Evolutionary conservation across 805 yeast genomes (phyloP), one percentile per base, ranked within the genome.

Genomic region (Wickerhamiella siamensis): DNA sequence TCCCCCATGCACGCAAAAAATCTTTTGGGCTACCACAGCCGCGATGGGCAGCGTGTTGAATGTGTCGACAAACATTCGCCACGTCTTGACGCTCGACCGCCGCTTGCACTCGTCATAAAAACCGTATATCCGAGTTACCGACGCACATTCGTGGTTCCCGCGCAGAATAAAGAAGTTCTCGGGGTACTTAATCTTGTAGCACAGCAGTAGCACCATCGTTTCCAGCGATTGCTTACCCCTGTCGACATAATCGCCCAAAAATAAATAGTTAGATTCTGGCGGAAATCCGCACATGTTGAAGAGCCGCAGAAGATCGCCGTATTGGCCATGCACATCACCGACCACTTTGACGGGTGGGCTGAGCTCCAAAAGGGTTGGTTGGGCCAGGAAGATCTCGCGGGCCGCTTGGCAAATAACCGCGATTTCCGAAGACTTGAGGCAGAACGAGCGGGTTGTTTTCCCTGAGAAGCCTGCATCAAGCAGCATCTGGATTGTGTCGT

Each of bases 21-120:
- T 91, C 64, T 86, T 91, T 37, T 88, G 87, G 1, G 94, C 95
- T 29, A 91, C 95, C 27, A 84, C 77, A 2, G 96, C 96, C 2
- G 97, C 94, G 43, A 91, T 78, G 8, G 98, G 98, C 48, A 91
- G 67, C 0, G 95, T 82, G 59, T 91, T 91, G 67, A 91, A 91
- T 1, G 95, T 86, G 64, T 91, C 98, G 51, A 91, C 75, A 56
- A 91, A 91, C 22, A 75, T 64, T 58, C 87, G 86, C 98, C 98
- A 91, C 1, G 87, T 81, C 58, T 88, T 91, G 53, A 87, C 74
- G 55, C 80, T 83, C 54, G 94, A 76, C 47, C 98, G 71, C 54
- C 98, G 74, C 60, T 91, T 91, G 67, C 98, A 91, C 64, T 91
- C 98, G 63, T 91, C 98, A 59, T 86, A 91, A 57, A 91, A 91